Evolutionary conservation across 202 grass and related monocot species (phyloP).

Genomic region (Carex arenaria): DNA sequence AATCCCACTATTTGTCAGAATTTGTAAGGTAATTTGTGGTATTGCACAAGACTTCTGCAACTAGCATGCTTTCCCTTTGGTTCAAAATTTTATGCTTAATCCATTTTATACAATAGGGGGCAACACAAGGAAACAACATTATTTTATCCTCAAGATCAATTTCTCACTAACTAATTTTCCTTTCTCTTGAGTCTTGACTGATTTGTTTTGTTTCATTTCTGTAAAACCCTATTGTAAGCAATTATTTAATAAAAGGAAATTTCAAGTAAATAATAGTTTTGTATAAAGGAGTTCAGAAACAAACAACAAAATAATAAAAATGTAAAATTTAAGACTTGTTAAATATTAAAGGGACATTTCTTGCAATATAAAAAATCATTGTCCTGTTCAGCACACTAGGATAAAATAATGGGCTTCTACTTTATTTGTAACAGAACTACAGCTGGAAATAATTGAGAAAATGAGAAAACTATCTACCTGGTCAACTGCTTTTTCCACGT

Average conservation of each 20-base stretch:
- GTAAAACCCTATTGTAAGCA: background rate
- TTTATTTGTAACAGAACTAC: background rate
- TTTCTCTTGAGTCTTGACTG: background rate
- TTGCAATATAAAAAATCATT: background rate
- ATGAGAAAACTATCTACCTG: conserved; percentile 33
- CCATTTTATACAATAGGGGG: background rate
- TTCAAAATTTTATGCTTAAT: background rate
- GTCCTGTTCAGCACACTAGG: background rate
- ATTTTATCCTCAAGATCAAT: background rate
- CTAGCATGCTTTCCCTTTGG: background rate
- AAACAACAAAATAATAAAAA: background rate
- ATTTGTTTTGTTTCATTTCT: conserved; percentile 1
- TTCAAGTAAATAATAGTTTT: background rate
- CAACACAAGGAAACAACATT: background rate
- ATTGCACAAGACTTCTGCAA: background rate
- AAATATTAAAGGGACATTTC: background rate
- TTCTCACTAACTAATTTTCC: background rate
- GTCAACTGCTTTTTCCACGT: conserved; percentile 90
- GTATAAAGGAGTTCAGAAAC: background rate
- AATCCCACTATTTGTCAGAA: background rate
- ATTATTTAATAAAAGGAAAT: background rate
- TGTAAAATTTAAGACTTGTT: background rate
- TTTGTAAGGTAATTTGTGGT: background rate
- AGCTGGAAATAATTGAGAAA: background rate
- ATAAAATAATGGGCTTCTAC: background rate